Conservation (phyloP, 176 grass and related monocot genomes). For the Musa itinerans region DNA sequence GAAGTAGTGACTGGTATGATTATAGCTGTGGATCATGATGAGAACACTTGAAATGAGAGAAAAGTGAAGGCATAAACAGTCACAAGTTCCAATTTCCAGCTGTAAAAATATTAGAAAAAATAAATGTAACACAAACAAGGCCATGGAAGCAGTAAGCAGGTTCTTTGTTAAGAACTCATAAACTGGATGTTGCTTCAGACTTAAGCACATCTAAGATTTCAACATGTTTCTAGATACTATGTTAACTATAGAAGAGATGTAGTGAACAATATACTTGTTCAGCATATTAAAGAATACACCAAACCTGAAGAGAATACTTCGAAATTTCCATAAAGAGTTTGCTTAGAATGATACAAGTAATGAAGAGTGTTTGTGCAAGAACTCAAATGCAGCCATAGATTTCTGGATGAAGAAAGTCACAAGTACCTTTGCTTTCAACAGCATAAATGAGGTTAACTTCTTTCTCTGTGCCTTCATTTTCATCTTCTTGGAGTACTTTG, state of each 20-base stretch:
- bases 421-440: slow-evolving; percentile 8
- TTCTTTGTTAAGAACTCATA: no score
- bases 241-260: no score
- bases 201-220: no score
- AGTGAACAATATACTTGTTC: background rate
- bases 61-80: background rate
- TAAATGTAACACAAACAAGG: no score
- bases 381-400: background rate
- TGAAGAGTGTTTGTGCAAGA: background rate
- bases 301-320: background rate
- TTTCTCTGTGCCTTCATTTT: slow-evolving; percentile 11
- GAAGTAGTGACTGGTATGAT: no score
- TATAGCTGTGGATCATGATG: background rate
- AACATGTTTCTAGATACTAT: no score
- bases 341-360: background rate
- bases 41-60: background rate
- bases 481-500: background rate
- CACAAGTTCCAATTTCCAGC: background rate
- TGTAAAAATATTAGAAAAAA: background rate
- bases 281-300: background rate
- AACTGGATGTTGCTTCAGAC: no score
- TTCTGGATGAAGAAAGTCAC: background rate
- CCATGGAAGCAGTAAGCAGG: no score
- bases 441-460: slow-evolving; percentile 1
- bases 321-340: background rate